Evolutionary conservation across 1,284 basidiomycete genomes (phyloP).

Genomic region (Malassezia slooffiae): DNA sequence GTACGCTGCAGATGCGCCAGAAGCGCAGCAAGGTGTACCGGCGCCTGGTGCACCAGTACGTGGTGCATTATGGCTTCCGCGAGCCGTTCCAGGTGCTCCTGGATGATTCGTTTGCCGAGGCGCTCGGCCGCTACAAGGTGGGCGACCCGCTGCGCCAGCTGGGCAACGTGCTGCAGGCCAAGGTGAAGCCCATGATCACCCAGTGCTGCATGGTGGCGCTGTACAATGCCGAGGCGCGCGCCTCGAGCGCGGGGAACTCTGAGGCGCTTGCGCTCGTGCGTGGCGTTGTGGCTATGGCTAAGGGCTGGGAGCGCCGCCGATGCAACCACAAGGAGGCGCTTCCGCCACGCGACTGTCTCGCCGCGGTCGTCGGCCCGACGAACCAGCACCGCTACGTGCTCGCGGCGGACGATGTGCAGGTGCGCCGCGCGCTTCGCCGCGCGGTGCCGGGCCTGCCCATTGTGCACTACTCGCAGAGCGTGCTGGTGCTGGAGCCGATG

Average conservation of each 20-base stretch:
- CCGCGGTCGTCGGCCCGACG: conserved; percentile 61
- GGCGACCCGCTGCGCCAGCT: conserved; percentile 23
- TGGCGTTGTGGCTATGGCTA: conserved; percentile 64
- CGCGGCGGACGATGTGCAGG: conserved; percentile 19
- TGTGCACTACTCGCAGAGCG: conserved; percentile 39
- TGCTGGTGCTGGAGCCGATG: conserved; percentile 44
- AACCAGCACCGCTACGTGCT: conserved; percentile 44
- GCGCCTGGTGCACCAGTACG: conserved; percentile 37
- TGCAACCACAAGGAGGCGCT: conserved; percentile 83
- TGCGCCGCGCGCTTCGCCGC: conserved; percentile 22
- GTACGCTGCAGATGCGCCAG: conserved; percentile 29
- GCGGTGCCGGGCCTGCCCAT: conserved; percentile 29
- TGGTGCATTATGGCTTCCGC: conserved; percentile 38
- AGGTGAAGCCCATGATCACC: conserved; percentile 42
- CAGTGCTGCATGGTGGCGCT: conserved; percentile 44
- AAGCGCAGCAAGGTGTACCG: conserved; percentile 40
- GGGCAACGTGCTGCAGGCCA: conserved; percentile 24
- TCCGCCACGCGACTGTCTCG: conserved; percentile 69
- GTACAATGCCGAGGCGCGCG: conserved; percentile 21
- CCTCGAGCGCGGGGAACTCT: conserved; percentile 46
- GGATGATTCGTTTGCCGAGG: conserved; percentile 33
- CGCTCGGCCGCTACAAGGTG: conserved; percentile 29
- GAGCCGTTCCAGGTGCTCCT: conserved; percentile 42
- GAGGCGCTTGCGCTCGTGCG: conserved; percentile 7
- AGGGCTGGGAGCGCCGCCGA: conserved; percentile 78